Evolutionary conservation across 208 protist genomes (phyloP).

Genomic region (Trypanosoma melophagium): DNA sequence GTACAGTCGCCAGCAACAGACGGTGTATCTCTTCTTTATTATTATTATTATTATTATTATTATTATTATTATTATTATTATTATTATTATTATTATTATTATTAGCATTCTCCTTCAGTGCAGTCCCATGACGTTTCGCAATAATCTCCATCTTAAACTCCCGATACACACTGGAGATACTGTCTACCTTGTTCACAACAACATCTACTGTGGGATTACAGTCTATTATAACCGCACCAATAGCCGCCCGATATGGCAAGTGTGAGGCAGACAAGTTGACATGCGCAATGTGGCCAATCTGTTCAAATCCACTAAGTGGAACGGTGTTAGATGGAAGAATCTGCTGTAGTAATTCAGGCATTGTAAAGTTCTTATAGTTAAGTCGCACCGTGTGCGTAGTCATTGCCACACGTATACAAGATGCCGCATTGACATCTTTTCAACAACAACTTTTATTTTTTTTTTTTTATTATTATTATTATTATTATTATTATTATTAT

Average conservation of each 20-base stretch:
- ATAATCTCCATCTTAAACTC: slow-evolving; percentile 97
- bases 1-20: slow-evolving; percentile 70
- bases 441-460: too few relatives aligned
- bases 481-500: too few relatives aligned
- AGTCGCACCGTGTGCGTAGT: too few relatives aligned
- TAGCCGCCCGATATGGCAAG: slow-evolving; percentile 87
- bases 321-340: too few relatives aligned
- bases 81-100: neutral
- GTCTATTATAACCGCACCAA: slow-evolving; percentile 95
- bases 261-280: slow-evolving; percentile 94
- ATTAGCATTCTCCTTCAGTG: neutral
- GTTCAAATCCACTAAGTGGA: slow-evolving; percentile 41
- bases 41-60: neutral
- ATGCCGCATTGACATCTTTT: too few relatives aligned
- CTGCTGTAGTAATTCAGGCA: too few relatives aligned
- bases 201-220: slow-evolving; percentile 93
- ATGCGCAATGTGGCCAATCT: slow-evolving; percentile 97
- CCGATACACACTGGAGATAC: slow-evolving; percentile 95
- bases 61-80: slow-evolving; percentile 3
- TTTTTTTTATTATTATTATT: too few relatives aligned
- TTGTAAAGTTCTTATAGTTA: too few relatives aligned
- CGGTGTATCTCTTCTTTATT: slow-evolving; percentile 31
- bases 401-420: too few relatives aligned
- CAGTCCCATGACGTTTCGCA: slow-evolving; percentile 61
- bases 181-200: slow-evolving; percentile 97